Evolutionary conservation across 1,284 basidiomycete genomes (phyloP).

Genomic region (Ustilago cynodontis): DNA sequence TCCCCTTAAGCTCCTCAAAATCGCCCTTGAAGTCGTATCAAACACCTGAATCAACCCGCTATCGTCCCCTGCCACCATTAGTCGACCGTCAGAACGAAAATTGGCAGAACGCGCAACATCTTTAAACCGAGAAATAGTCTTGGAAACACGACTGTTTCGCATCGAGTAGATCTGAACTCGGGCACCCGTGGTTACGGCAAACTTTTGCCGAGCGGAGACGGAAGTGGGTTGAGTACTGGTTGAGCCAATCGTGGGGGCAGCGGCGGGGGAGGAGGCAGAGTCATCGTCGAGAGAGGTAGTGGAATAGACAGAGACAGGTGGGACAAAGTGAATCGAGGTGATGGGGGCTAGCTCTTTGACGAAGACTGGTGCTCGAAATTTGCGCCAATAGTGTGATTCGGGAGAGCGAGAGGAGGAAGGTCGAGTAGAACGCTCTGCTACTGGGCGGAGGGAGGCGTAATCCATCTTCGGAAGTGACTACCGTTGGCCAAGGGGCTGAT

Average conservation of each 20-base stretch:
- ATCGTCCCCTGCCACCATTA: slow-evolving; percentile 95
- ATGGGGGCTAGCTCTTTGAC: slow-evolving; percentile 68
- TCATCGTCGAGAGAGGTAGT: slow-evolving; percentile 24
- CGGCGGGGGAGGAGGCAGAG: neutral
- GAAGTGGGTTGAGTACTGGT: slow-evolving; percentile 37
- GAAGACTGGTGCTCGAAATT: slow-evolving; percentile 65
- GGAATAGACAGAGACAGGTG: slow-evolving; percentile 51
- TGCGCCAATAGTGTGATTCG: slow-evolving; percentile 67
- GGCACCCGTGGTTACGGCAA: slow-evolving; percentile 94
- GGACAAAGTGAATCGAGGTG: slow-evolving; percentile 67
- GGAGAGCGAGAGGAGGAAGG: slow-evolving; percentile 42
- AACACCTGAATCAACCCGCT: slow-evolving; percentile 94
- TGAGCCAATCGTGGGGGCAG: slow-evolving; percentile 33
- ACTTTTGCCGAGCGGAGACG: slow-evolving; percentile 73
- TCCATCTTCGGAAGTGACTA: slow-evolving; percentile 29
- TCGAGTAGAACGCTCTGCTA: slow-evolving; percentile 26
- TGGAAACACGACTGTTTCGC: slow-evolving; percentile 91
- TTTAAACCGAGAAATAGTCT: slow-evolving; percentile 96
- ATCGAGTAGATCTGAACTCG: slow-evolving; percentile 96
- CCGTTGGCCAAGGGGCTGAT: neutral
- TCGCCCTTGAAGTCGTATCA: slow-evolving; percentile 92
- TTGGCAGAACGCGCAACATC: slow-evolving; percentile 82
- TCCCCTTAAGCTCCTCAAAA: slow-evolving; percentile 88
- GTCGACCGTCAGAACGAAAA: slow-evolving; percentile 86
- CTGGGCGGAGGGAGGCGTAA: slow-evolving; percentile 30